A percentile compares a stretch with the other conserved stretches of the same genome.
Evolutionary conservation across 1,284 basidiomycete genomes (phyloP).

Genomic region (Irpex sp.): DNA sequence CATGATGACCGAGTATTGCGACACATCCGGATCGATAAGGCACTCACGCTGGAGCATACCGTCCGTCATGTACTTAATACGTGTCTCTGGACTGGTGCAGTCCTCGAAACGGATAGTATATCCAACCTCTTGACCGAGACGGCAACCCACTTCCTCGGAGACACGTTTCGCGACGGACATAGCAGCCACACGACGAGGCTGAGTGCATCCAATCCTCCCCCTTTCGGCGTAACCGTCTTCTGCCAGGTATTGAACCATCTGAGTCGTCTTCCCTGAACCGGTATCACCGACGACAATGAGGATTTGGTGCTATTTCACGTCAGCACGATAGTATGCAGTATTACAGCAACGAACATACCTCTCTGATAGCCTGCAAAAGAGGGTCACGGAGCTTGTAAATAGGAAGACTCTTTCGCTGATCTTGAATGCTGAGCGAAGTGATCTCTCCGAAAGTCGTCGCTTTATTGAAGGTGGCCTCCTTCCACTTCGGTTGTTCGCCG

Average conservation of each 20-base stretch:
- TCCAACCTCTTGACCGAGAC: conserved; percentile 95
- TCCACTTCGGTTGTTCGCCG: conserved; percentile 87
- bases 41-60: conserved; percentile 99
- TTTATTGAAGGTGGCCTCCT: conserved; percentile 92
- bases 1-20: conserved; percentile 94
- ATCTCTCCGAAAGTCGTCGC: conserved; percentile 96
- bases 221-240: conserved; percentile 76
- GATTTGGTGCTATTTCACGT: conserved; percentile 78
- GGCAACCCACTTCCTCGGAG: conserved; percentile 95
- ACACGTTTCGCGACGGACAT: conserved; percentile 99
- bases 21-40: conserved; percentile 92
- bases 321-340: conserved; percentile 21
- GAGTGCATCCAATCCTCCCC: conserved; percentile 94
- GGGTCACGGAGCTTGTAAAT: conserved; percentile 96
- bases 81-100: conserved; percentile 94
- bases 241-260: conserved; percentile 79
- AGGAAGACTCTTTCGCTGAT: conserved; percentile 88
- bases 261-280: conserved; percentile 81
- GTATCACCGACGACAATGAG: conserved; percentile 86
- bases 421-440: conserved; percentile 87
- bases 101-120: conserved; percentile 99
- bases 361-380: conserved; percentile 86
- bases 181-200: conserved; percentile 97
- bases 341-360: conserved; percentile 43
- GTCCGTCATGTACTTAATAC: conserved; percentile 99